phyloP scores from a whole-genome alignment of 2,329 filamentous ascomycete species.

The Daldinia sp. region DNA sequence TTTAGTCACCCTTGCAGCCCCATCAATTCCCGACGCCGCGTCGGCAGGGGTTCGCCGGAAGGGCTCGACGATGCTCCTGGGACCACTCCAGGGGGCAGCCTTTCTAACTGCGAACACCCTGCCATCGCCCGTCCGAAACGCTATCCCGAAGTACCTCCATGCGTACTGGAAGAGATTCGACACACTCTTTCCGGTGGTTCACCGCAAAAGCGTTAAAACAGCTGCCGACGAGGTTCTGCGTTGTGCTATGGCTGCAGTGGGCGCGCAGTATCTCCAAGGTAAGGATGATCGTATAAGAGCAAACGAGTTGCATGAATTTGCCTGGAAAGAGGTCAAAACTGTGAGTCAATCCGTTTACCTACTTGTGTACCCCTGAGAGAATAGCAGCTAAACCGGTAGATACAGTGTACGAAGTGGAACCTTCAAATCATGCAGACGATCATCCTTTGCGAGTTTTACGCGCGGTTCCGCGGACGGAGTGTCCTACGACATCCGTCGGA shows the following conservation, averaged over 20 bases:
- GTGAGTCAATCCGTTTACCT: conserved; percentile 50
- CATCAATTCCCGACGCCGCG: conserved; percentile 50
- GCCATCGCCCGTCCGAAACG: conserved; percentile 49
- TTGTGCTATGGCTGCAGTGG: conserved; percentile 66
- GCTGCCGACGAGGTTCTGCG: conserved; percentile 55
- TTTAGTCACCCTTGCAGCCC: conserved; percentile 56
- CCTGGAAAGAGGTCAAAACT: conserved; percentile 58
- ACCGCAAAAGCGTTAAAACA: conserved; percentile 56
- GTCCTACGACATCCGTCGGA: conserved; percentile 57
- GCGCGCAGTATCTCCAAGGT: conserved; percentile 58
- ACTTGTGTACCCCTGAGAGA: background rate
- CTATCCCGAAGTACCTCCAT: conserved; percentile 60
- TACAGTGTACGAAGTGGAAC: conserved; percentile 58
- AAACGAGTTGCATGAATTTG: conserved; percentile 60
- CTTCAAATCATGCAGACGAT: conserved; percentile 62
- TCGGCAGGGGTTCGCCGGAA: conserved; percentile 53
- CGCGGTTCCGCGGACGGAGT: conserved; percentile 62
- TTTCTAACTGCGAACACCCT: conserved; percentile 51
- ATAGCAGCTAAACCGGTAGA: conserved; percentile 29
- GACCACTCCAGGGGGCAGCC: conserved; percentile 49
- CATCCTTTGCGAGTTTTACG: conserved; percentile 63
- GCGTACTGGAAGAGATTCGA: conserved; percentile 63
- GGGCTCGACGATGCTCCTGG: conserved; percentile 48
- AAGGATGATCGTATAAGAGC: conserved; percentile 61
- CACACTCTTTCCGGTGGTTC: conserved; percentile 59